Base-by-base conservation (phyloP, 129 eudicot genomes). In the Calendula officinalis region DNA sequence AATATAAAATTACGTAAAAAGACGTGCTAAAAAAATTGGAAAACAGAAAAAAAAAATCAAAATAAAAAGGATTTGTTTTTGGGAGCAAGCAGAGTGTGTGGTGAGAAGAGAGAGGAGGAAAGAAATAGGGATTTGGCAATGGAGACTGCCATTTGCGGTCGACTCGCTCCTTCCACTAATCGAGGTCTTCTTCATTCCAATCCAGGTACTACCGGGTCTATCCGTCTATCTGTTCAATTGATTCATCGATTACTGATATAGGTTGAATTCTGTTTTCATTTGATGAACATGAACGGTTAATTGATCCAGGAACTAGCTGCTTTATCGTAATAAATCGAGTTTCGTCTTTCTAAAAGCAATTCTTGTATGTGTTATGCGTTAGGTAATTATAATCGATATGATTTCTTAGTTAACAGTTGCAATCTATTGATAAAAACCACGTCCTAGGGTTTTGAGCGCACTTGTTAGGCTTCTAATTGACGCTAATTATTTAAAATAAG, bases 111-210 rank as follows among this genome's bases (percentile, higher is more conserved):
- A 53, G 12, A 55, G 40, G 38, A 50, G 56, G 59, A 49, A n/a
- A 35, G 60, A 54, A 7, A 35, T 54, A 22, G 64, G 64, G 55
- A 56, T 61, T 41, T 58, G 74, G 77, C 50, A 35, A 84, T 84
- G 87, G 91, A 81, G 77, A 81, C 83, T 71, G 87, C 91, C 70
- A 78, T 82, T 60, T 60, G 70, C 62, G 77, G 84, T 70, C 76
- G 91, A 68, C 64, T 78, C 34, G 69, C 83, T 51, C 84, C 82
- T 74, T 78, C 85, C 22, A 83, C 87, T 52, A 75, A 69, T 40
- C 87, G 68, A 36, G 48, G 61, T 47, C 42, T 85, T 78, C 78
- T 78, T 70, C 54, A 78, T 60, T 81, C 70, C 80, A 59, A 66
- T 36, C 47, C 78, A 66, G 62, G 68, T 60, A n/a, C n/a, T n/a